Base-by-base conservation (phyloP, 1,284 basidiomycete genomes). In the Bothia castanella region DNA sequence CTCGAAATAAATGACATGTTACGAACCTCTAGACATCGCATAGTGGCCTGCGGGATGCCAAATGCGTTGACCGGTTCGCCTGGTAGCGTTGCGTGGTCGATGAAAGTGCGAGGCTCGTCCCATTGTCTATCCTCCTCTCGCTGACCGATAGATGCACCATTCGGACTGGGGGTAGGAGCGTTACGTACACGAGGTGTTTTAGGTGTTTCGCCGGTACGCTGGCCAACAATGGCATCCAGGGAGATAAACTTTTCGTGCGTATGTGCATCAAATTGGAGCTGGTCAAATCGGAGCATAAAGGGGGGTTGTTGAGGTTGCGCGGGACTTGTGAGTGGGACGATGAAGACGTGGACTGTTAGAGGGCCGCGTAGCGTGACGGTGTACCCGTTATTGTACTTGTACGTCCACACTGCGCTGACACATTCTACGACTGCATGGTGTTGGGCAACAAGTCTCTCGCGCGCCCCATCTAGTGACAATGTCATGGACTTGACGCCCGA, bases 1-100 rank as follows among this genome's bases (percentile, higher is more conserved):
- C 35, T 35, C 39, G 20, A 41, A 12, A 27, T 39, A 30, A 40
- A 49, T 16, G 21, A 16, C 20, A 17, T 30, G 19, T 19, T 45
- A 62, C 69, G 47, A 47, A 88, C 85, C 77, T 90, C 87, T 29
- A 90, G 71, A 74, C 87, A 89, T 52, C 87, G 75, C 88, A 90
- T 89, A 17, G 87, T 89, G 3, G 87, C 86, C 62, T 90, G 87
- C 3, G 87, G 87, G 47, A 90, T 87, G 3, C 87, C 87, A 68
- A 90, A 90, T 29, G 85, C 85, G 60, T 89, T 90, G 47, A 90
- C 85, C 6, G 88, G 88, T 61, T 89, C 87, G 9, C 78, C 77
- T 14, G 88, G 88, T 56, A 89, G 77, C 23, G 72, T 72, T 21
- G 77, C 83, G 34, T 71, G 72, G n/a, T 82, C 79, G 45, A 85